Base-by-base conservation (phyloP, 2,329 filamentous ascomycete genomes). In the Trichoderma atrobrunneum region DNA sequence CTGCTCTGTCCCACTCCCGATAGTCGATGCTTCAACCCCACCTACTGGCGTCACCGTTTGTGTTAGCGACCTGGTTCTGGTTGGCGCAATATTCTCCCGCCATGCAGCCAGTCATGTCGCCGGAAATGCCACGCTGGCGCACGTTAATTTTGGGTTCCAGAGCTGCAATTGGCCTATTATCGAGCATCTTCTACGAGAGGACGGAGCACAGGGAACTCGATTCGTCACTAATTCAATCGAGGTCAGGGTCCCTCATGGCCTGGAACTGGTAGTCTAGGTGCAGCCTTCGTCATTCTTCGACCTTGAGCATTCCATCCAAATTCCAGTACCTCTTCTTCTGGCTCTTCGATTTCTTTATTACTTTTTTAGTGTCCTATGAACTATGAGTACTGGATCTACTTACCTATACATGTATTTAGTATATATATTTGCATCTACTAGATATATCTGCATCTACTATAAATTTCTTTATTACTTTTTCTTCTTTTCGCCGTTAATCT, bases 1-100 rank as follows among this genome's bases (percentile, higher is more conserved):
- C 34, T 51, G 34, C 1, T 36, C 34, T 16, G 43, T 64, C 71
- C 71, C 64, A 69, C 64, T 54, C 18, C 36, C 39, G 39, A n/a
- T 43, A n/a, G 39, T 68, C 39, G 71, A 69, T 32, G 51, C 67
- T 51, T 43, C 5, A 61, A 69, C 71, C 71, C 71, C 69, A 69
- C 65, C 71, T 48, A 54, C 71, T 72, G 57, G 71, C 66, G 71
- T 72, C 71, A 72, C 54, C 66, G 59, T 43, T 26, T n/a, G 57
- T 69, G 21, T 54, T 62, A 70, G 67, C 36, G 36, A 16, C 28
- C 48, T 26, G 14, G 28, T 61, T 64, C 48, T 26, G 14, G 28
- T 61, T 64, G 68, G 60, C 51, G 30, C 39, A 30, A 30, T 43
- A 43, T 21, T 59, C 14, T 6, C 54, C 60, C 18, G 32, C 12